Percentiles rank a stretch among this genome's conserved stretches.
phyloP scores from a whole-genome alignment of 75 land plant species.

The Picea sitchensis region DNA sequence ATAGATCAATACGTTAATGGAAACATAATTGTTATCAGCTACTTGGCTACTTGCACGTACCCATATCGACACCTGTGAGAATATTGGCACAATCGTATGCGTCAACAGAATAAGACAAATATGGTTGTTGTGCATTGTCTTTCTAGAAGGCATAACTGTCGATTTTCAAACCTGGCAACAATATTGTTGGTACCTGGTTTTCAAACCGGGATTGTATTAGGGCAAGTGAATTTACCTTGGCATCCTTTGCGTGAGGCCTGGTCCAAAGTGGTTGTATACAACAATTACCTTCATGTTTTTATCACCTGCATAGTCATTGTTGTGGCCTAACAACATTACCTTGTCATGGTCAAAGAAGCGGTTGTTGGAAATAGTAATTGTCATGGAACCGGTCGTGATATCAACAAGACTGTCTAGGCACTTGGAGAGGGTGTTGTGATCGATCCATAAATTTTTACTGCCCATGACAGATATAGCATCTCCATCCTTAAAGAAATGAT shows the following conservation, averaged over 20 bases:
- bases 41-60: too few relatives aligned
- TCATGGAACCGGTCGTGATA: conserved; percentile 56
- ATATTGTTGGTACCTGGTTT: too few relatives aligned
- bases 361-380: conserved; percentile 66
- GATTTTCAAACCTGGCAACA: too few relatives aligned
- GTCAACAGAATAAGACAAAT: too few relatives aligned
- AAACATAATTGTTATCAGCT: too few relatives aligned
- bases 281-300: conserved; percentile 68
- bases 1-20: too few relatives aligned
- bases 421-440: conserved; percentile 53
- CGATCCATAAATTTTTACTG: conserved; percentile 54
- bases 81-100: conserved; percentile 22
- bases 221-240: conserved; percentile 38
- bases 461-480: conserved; percentile 52
- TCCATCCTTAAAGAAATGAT: conserved; percentile 22
- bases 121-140: too few relatives aligned
- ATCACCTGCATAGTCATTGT: conserved; percentile 42
- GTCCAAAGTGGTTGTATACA: conserved; percentile 73
- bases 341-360: conserved; percentile 54
- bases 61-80: too few relatives aligned
- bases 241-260: conserved; percentile 59
- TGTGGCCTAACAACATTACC: conserved; percentile 74
- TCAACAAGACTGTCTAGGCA: conserved; percentile 46
- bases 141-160: too few relatives aligned
- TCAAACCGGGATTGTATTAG: not conserved